Base-by-base conservation (phyloP, 805 yeast genomes). In the Candida odintsovae region DNA sequence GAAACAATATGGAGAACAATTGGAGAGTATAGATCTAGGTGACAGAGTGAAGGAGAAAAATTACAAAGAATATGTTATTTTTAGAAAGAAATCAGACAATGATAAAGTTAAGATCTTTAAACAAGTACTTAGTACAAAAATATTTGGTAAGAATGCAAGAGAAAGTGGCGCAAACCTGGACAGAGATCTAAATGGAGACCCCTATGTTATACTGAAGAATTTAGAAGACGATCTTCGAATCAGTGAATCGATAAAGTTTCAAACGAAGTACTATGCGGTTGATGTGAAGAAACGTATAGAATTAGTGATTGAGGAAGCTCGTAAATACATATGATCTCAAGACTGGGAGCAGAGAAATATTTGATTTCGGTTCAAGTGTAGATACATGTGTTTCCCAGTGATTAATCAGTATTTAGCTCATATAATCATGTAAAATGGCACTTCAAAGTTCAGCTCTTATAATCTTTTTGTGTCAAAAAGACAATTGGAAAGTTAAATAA, bases 1-100 rank as follows among this genome's bases (percentile, higher is more conserved):
- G 45, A 64, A 71, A 11, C 58, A 63, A 41, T 51, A 58, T 53
- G 53, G 67, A 12, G 57, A 56, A 6, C 61, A 61, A 18, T 55
- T 70, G 41, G 45, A 48, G 7, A 46, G 48, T 6, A 44, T 62
- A 11, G 52, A 52, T 3, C 40, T 70, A 5, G 35, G 66, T 3
- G 72, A 68, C 15, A 59, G 65, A 19, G 72, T 69, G 21, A 63
- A 62, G 47, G 76, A 72, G 48, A 58, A 54, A 37, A 41, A 62
- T 4, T 73, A 66, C 47, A 63, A 71, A n/a, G 73, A 69, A 42
- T 67, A 49, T 31, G 45, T 52, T 6, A 43, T 53, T 8, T 45
- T 55, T 16, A 39, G 39, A 18, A 55, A 53, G 35, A 56, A 54
- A 37, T 23, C 57, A 5, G 37, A 43, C 1, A 41, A 33, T 5